phyloP scores from a whole-genome alignment of 768 basidiomycete genomes.

The Russula compacta region DNA sequence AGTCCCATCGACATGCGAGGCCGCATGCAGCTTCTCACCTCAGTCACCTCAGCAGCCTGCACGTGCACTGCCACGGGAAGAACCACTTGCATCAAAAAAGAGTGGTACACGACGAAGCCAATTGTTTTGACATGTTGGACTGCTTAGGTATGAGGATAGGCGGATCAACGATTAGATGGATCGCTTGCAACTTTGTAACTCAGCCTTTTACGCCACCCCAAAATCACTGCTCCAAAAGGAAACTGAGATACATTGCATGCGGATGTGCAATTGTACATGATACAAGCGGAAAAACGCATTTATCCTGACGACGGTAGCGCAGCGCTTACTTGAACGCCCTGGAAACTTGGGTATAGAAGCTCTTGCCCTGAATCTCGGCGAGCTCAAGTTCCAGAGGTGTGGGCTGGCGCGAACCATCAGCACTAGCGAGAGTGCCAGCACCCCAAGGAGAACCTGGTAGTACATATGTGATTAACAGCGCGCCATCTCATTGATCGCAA shows the following conservation, averaged over 20 bases:
- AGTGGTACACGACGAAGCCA: too few relatives aligned
- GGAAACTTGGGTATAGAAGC: constrained; percentile 40
- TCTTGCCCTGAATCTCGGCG: constrained; percentile 41
- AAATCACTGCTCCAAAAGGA: background rate
- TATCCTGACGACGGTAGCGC: background rate
- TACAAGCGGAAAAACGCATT: background rate
- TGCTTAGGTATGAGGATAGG: too few relatives aligned
- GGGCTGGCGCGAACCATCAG: constrained; percentile 41
- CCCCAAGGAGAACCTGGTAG: constrained; percentile 64
- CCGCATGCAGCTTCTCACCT: too few relatives aligned
- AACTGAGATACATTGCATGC: too few relatives aligned
- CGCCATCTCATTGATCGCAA: background rate
- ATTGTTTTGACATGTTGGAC: too few relatives aligned
- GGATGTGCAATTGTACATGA: background rate
- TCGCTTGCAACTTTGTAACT: background rate
- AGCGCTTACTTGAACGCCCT: constrained; percentile 24
- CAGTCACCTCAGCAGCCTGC: too few relatives aligned
- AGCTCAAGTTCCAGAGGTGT: constrained; percentile 41
- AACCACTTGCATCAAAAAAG: too few relatives aligned
- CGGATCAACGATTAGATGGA: too few relatives aligned
- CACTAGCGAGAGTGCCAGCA: constrained; percentile 51
- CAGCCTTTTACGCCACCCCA: background rate
- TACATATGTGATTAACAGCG: background rate
- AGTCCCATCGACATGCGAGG: too few relatives aligned
- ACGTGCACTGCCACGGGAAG: too few relatives aligned